A percentile compares a stretch with the other conserved stretches of the same genome.
Conservation (phyloP, 2,329 filamentous ascomycete genomes). For the Colletotrichum liriopes region DNA sequence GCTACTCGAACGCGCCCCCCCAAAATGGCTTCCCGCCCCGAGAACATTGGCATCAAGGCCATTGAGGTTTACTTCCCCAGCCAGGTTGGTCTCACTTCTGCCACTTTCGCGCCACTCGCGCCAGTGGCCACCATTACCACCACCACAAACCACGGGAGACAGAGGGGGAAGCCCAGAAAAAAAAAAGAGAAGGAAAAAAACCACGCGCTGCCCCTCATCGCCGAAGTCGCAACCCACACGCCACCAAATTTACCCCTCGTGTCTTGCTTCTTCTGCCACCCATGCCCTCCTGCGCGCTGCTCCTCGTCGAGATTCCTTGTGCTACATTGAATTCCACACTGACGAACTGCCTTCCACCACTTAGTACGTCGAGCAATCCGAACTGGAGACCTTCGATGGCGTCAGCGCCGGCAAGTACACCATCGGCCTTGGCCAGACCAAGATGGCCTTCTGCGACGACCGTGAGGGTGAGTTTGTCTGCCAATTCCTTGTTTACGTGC, state of each 20-base stretch:
- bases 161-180: not conserved
- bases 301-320: not conserved
- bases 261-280: constrained; percentile 45
- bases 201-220: constrained; percentile 29
- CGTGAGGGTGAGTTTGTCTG: constrained; percentile 77
- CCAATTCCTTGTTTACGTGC: constrained; percentile 4
- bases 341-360: constrained; percentile 20
- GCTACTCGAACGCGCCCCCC: constrained; percentile 24
- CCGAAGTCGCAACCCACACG: constrained; percentile 44
- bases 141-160: constrained; percentile 8
- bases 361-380: constrained; percentile 86
- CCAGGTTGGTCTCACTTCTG: constrained; percentile 73
- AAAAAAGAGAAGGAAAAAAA: not conserved
- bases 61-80: constrained; percentile 91
- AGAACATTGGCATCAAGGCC: constrained; percentile 94
- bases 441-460: constrained; percentile 94
- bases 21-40: constrained; percentile 81
- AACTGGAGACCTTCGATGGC: constrained; percentile 90
- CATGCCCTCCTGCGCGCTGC: constrained; percentile 24
- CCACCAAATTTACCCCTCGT: constrained; percentile 20
- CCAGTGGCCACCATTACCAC: constrained; percentile 3
- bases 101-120: constrained; percentile 44
- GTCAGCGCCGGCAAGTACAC: constrained; percentile 89
- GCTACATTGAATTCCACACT: not conserved
- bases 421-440: constrained; percentile 91